These are phyloP conservation scores for Phytopythium oedochilum DNA, from an alignment of 352 stramenopile species.

Conservation along the genomic window DNA sequence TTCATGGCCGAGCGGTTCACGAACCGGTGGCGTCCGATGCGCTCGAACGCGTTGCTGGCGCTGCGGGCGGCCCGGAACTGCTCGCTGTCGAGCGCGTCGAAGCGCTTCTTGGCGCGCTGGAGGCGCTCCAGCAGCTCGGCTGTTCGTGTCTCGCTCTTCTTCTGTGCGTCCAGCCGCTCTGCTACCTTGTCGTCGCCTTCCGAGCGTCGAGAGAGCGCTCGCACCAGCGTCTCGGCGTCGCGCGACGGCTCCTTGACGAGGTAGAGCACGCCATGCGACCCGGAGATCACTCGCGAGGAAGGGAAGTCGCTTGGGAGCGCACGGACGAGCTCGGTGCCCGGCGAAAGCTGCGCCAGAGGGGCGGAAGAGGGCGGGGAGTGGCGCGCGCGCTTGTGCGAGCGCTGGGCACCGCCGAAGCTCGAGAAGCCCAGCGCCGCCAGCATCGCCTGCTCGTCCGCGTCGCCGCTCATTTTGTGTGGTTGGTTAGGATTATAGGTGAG, in stretches of 20 bases:
- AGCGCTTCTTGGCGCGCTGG: constrained; percentile 30
- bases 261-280: constrained; percentile 20
- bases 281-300: constrained; percentile 12
- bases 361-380: background rate
- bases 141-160: background rate
- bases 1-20: constrained; percentile 84
- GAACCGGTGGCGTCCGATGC: constrained; percentile 52
- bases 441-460: constrained; percentile 27
- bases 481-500: background rate
- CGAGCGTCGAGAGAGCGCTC: background rate
- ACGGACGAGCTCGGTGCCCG: constrained; percentile 27
- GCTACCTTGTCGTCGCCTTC: background rate
- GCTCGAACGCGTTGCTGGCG: constrained; percentile 51
- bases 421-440: constrained; percentile 53
- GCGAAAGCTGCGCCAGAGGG: constrained; percentile 24
- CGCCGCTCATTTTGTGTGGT: constrained; percentile 18
- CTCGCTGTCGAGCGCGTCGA: constrained; percentile 23
- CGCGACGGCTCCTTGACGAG: constrained; percentile 14
- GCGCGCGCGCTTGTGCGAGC: constrained; percentile 12
- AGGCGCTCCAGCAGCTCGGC: constrained; percentile 28
- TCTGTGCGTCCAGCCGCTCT: too few relatives aligned
- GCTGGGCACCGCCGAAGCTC: constrained; percentile 37
- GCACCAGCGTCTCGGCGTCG: constrained; percentile 1
- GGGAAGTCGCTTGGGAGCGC: background rate
- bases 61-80: constrained; percentile 37